Evolutionary conservation across 2,329 filamentous ascomycete species (phyloP), one percentile per base, ranked within the genome.

Genomic region (Colletotrichum brevisporum): DNA sequence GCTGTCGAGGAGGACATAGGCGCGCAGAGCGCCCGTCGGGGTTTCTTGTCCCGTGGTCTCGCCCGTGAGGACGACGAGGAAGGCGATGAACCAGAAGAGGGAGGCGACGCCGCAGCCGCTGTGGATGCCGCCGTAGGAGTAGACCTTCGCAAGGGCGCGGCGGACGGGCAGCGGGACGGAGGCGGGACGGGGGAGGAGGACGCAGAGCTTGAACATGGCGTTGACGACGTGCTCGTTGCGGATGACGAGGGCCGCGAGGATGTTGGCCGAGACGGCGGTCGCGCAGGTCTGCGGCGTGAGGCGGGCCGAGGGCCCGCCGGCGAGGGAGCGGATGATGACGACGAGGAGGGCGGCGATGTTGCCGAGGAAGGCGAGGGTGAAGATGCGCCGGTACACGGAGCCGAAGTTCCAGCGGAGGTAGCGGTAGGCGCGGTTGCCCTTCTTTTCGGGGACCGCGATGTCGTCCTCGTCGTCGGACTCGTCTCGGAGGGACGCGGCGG

Each of bases 201-300:
- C 86, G 57, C 79, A 79, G 53, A 85, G 70, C 5, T 48, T 56
- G 75, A 85, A 89, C 13, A 88, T 73, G 15, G 78, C 69, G 74
- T 89, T 89, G 76, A 89, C 82, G 71, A 88, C 78, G 54, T 81
- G 76, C 27, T 88, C 86, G 73, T 89, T 86, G 13, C 87, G 83
- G 63, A 88, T 83, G 45, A 87, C 77, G 9, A 88, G 82, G n/a
- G 84, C 81, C 8, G 82, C 74, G 18, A 83, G 75, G 13, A 89
- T 79, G 74, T 89, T 89, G 27, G 67, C 63, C 6, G 63, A 70
- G 61, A 82, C 80, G 27, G 85, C 81, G 0, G 83, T 81, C 43
- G 67, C 67, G 47, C 67, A 70, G 12, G 67, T 70, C 18, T 57
- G 31, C 67, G 73, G 21, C 59, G 53, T 65, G 16, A 71, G 36